Conservation (phyloP, 2,329 filamentous ascomycete species). For the Talaromyces verruculosus region DNA sequence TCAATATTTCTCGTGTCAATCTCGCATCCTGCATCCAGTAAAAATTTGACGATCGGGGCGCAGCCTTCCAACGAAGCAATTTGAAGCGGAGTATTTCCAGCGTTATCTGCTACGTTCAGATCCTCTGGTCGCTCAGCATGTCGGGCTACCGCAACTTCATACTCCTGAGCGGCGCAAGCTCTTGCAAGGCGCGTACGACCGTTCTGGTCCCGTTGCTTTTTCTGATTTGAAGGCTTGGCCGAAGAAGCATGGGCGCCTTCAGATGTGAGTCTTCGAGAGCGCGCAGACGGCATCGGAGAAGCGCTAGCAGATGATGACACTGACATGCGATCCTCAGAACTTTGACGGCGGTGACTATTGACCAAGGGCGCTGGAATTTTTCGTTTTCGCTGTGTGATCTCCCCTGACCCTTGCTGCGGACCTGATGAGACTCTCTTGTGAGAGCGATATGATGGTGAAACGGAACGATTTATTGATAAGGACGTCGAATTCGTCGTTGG, state of each 20-base stretch:
- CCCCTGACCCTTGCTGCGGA: constrained; percentile 29
- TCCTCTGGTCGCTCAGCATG: constrained; percentile 80
- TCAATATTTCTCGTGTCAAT: constrained; percentile 76
- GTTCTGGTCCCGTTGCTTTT: constrained; percentile 87
- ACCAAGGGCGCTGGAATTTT: constrained; percentile 44
- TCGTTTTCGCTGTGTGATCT: constrained; percentile 32
- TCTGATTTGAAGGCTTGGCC: constrained; percentile 65
- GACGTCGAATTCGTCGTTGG: constrained; percentile 31
- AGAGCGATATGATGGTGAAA: constrained; percentile 37
- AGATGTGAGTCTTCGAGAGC: constrained; percentile 41
- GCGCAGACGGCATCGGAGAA: constrained; percentile 44
- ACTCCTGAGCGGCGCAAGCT: constrained; percentile 81
- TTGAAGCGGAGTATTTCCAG: constrained; percentile 93
- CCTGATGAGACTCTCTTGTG: constrained; percentile 42
- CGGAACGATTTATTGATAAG: constrained; percentile 33
- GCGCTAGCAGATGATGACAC: constrained; percentile 47
- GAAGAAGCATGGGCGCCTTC: constrained; percentile 59
- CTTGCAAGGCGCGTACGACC: constrained; percentile 88
- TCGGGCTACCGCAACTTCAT: constrained; percentile 73
- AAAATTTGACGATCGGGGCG: constrained; percentile 79
- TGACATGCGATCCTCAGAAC: constrained; percentile 48
- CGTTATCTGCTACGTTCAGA: constrained; percentile 85
- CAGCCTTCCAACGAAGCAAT: constrained; percentile 87
- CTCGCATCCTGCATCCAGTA: constrained; percentile 81
- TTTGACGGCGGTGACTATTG: constrained; percentile 44